Percentiles rank a stretch among this genome's conserved stretches.
phyloP scores from a whole-genome alignment of 768 basidiomycete genomes.

The Collybiopsis luxurians region DNA sequence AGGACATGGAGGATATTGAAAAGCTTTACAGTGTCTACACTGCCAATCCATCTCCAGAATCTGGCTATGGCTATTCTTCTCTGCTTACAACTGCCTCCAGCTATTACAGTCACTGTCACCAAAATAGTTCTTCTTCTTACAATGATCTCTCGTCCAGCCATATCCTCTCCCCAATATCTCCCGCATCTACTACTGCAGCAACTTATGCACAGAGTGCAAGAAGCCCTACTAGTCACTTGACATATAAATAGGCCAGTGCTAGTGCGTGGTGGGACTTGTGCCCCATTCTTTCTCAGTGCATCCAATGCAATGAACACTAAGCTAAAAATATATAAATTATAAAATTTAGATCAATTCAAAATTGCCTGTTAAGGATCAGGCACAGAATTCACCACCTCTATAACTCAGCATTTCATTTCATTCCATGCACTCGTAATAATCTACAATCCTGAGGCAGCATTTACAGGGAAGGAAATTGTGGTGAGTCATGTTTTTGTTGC shows the following conservation, averaged over 20 bases:
- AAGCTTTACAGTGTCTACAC: neutral
- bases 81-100: neutral
- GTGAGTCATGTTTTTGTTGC: constrained; percentile 43
- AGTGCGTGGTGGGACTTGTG: no score
- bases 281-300: no score
- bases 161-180: neutral
- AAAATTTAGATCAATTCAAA: no score
- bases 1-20: neutral
- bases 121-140: neutral
- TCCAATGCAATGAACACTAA: no score
- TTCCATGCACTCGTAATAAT: no score
- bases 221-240: neutral
- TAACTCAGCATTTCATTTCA: no score
- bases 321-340: no score
- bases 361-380: no score
- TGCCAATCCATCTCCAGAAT: neutral
- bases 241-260: no score
- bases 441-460: constrained; percentile 81
- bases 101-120: neutral
- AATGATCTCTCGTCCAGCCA: no score
- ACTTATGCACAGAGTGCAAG: neutral
- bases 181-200: neutral
- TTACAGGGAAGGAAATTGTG: constrained; percentile 94
- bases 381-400: no score
- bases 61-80: neutral